These are phyloP conservation scores for Xerocomus amazonicus DNA, from an alignment of 1,284 basidiomycete genomes.

Conservation along the genomic window DNA sequence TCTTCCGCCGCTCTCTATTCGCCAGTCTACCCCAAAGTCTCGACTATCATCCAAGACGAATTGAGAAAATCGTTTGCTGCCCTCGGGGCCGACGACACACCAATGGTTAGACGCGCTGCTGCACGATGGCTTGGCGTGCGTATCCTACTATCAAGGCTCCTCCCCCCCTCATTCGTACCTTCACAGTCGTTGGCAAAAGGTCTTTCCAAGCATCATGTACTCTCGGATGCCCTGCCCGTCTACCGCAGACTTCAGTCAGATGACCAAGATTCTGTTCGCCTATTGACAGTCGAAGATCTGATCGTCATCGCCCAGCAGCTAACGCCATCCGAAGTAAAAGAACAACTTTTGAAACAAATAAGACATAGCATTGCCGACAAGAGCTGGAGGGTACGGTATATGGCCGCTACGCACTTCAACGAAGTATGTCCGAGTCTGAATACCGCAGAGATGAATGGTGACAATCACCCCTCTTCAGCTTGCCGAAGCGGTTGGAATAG, in stretches of 20 bases:
- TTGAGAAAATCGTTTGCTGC: constrained; percentile 83
- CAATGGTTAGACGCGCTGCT: constrained; percentile 97
- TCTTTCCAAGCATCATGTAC: constrained; percentile 73
- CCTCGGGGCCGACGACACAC: constrained; percentile 92
- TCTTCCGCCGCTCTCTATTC: constrained; percentile 95
- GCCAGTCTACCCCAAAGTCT: constrained; percentile 84
- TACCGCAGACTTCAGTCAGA: constrained; percentile 94
- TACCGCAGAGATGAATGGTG: not conserved
- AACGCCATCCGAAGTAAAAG: constrained; percentile 84
- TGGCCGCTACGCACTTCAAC: constrained; percentile 98
- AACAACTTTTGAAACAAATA: constrained; percentile 86
- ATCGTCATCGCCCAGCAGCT: constrained; percentile 90
- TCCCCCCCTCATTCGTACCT: constrained; percentile 5
- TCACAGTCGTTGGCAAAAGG: constrained; percentile 73
- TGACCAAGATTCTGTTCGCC: constrained; percentile 97
- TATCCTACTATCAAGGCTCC: constrained; percentile 16
- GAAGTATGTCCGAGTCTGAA: constrained; percentile 50
- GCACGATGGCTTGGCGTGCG: constrained; percentile 94
- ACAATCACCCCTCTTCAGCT: constrained; percentile 47
- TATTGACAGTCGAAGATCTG: constrained; percentile 94
- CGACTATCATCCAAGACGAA: constrained; percentile 78
- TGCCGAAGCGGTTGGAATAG: constrained; percentile 87
- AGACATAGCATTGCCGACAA: constrained; percentile 89
- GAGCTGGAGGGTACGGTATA: constrained; percentile 98
- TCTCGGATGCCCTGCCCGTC: constrained; percentile 87